Evolutionary conservation across 805 yeast genomes (phyloP).

Genomic region (Sugiyamaella floridensis): DNA sequence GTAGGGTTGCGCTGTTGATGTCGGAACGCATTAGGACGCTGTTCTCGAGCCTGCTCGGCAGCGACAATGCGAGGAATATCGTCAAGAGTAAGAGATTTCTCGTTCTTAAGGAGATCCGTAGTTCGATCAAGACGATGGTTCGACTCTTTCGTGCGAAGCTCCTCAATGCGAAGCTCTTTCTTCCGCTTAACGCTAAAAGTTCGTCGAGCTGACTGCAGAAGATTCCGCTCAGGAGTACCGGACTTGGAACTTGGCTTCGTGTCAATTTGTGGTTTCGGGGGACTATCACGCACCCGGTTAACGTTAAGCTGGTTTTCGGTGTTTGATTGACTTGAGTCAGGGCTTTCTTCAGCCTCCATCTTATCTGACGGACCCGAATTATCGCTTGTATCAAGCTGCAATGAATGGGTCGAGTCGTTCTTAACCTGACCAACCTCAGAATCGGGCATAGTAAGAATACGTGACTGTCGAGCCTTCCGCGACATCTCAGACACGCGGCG

Average conservation of each 20-base stretch:
- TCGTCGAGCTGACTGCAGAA: not conserved
- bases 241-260: not conserved
- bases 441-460: constrained; percentile 54
- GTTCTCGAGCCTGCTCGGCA: constrained; percentile 91
- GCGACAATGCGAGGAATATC: constrained; percentile 97
- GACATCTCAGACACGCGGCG: constrained; percentile 48
- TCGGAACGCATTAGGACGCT: constrained; percentile 85
- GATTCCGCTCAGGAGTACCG: not conserved
- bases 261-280: not conserved
- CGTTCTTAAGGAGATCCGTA: constrained; percentile 64
- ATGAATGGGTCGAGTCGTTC: constrained; percentile 15
- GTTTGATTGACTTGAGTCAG: not conserved
- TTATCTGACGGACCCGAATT: not conserved
- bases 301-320: not conserved
- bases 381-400: not conserved
- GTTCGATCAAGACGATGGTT: constrained; percentile 45
- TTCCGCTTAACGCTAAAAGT: constrained; percentile 11
- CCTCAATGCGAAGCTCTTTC: constrained; percentile 17
- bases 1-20: constrained; percentile 48
- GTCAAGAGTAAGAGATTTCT: constrained; percentile 82
- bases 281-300: not conserved
- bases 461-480: constrained; percentile 58
- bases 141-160: constrained; percentile 3
- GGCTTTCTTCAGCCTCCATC: not conserved
- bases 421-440: constrained; percentile 21